Base-by-base conservation (phyloP, 768 basidiomycete species). In the Peribolospora baueri region DNA sequence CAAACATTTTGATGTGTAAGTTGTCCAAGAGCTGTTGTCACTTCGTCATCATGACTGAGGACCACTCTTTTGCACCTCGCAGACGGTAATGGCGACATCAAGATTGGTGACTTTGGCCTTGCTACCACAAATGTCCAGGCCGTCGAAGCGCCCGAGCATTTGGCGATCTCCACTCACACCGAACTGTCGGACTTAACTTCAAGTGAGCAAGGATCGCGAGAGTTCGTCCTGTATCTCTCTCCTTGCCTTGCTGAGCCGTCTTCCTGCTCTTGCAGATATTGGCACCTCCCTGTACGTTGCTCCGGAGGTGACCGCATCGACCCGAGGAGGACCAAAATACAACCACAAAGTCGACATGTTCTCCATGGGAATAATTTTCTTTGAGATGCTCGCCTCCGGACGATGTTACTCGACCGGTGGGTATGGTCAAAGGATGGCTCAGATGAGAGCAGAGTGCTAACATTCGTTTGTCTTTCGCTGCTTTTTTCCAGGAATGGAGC, bases 301-400 rank as follows among this genome's bases (percentile, higher is more conserved):
- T 0, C 90, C 90, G 0, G 88, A 93, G 65, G 82, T 91, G 25
- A 14, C 10, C 43, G 56, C 9, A 50, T 52, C 3, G 52, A 25
- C 60, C 3, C 60, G 62, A 25, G 64, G 63, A 7, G 54, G 61
- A n/a, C 63, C 25, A 25, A 25, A 62, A 5, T 67, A 69, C 53
- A 81, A 84, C 63, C 84, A 85, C 42, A 91, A 90, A 63, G 88
- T 86, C 0, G 90, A 95, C 62, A 80, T 95, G 75, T 95, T 90
- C 65, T 87, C 85, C 65, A 75, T 91, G 7, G 90, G 88, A 36
- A 85, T 86, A 64, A 52, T 79, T 71, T 7, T 36, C 42, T 38
- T 38, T 7, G 39, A 38, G 25, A 25, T 25, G 25, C 25, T 25
- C 25, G 25, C 25, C 25, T 25, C 25, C 25, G 25, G 25, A 1